Percentiles rank a stretch among this genome's conserved stretches.
These are phyloP conservation scores for Coniella lustricola DNA, from an alignment of 2,329 filamentous ascomycete species.

Conservation along the genomic window DNA sequence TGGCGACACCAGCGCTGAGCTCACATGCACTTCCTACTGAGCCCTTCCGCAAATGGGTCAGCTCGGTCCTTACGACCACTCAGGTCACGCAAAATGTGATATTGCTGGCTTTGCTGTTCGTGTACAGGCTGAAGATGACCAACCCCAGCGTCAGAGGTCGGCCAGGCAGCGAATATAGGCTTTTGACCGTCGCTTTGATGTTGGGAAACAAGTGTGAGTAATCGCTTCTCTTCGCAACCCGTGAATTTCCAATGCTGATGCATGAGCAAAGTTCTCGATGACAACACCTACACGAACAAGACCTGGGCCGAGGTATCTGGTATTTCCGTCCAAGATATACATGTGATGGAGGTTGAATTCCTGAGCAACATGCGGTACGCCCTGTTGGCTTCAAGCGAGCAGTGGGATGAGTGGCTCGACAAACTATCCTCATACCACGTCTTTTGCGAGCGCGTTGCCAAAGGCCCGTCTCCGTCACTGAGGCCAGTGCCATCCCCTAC, in stretches of 20 bases:
- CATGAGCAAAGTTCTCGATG: slow-evolving; percentile 65
- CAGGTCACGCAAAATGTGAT: slow-evolving; percentile 97
- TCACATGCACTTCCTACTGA: slow-evolving; percentile 67
- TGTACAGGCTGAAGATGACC: slow-evolving; percentile 84
- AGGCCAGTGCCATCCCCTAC: slow-evolving; percentile 31
- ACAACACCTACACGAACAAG: slow-evolving; percentile 99
- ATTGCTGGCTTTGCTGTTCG: slow-evolving; percentile 79
- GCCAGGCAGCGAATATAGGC: slow-evolving; percentile 83
- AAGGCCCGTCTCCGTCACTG: slow-evolving; percentile 40
- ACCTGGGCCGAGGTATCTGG: slow-evolving; percentile 98
- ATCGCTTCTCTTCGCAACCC: not conserved
- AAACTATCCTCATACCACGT: slow-evolving; percentile 76
- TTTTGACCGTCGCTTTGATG: slow-evolving; percentile 94
- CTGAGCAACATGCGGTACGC: slow-evolving; percentile 97
- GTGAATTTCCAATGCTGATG: not conserved
- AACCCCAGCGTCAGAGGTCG: slow-evolving; percentile 88
- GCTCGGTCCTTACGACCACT: slow-evolving; percentile 82
- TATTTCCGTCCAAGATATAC: slow-evolving; percentile 89
- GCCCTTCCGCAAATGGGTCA: slow-evolving; percentile 90
- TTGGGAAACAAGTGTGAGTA: slow-evolving; percentile 87
- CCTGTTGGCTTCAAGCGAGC: slow-evolving; percentile 72
- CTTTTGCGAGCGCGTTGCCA: slow-evolving; percentile 66
- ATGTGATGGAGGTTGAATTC: slow-evolving; percentile 99
- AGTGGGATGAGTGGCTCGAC: slow-evolving; percentile 83
- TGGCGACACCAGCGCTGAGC: slow-evolving; percentile 48